Evolutionary conservation across 768 basidiomycete genomes (phyloP).

Genomic region (Lentinula detonsa): DNA sequence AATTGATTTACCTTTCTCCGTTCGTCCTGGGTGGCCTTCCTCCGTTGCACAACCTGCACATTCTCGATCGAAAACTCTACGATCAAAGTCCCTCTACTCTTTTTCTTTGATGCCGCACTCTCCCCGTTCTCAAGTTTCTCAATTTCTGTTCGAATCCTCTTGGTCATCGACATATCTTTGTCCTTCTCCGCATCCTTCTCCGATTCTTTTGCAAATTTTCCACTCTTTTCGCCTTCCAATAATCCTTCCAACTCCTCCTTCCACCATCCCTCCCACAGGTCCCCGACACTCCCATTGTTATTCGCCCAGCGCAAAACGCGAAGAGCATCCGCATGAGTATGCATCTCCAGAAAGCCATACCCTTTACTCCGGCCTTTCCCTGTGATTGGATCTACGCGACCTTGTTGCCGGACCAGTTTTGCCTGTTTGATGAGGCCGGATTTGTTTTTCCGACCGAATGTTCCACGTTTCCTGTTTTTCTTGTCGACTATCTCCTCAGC

Average conservation of each 20-base stretch:
- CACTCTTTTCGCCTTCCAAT: conserved; percentile 42
- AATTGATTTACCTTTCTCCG: conserved; percentile 15
- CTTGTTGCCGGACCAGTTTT: conserved; percentile 86
- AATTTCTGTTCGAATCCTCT: conserved; percentile 55
- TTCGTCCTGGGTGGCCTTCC: conserved; percentile 48
- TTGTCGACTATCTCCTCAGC: conserved; percentile 16
- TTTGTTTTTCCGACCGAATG: conserved; percentile 15
- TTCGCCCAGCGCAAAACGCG: conserved; percentile 93
- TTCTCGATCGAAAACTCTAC: conserved; percentile 99
- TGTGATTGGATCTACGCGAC: conserved; percentile 84
- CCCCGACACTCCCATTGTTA: conserved; percentile 66
- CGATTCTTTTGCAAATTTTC: conserved; percentile 21
- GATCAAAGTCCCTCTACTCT: conserved; percentile 51
- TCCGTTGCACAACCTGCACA: conserved; percentile 77
- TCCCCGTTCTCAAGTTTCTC: conserved; percentile 26
- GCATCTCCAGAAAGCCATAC: conserved; percentile 93
- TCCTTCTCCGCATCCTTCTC: conserved; percentile 16
- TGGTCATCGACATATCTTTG: conserved; percentile 45
- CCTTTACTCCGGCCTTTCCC: conserved; percentile 88
- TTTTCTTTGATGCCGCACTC: conserved; percentile 9
- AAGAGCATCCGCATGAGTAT: conserved; percentile 82
- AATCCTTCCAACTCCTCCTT: conserved; percentile 65
- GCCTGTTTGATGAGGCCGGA: conserved; percentile 67
- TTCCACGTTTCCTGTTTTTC: conserved; percentile 19
- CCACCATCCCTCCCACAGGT: conserved; percentile 79